Base-by-base conservation (phyloP, 2,329 filamentous ascomycete species). In the Fusarium dimerum region DNA sequence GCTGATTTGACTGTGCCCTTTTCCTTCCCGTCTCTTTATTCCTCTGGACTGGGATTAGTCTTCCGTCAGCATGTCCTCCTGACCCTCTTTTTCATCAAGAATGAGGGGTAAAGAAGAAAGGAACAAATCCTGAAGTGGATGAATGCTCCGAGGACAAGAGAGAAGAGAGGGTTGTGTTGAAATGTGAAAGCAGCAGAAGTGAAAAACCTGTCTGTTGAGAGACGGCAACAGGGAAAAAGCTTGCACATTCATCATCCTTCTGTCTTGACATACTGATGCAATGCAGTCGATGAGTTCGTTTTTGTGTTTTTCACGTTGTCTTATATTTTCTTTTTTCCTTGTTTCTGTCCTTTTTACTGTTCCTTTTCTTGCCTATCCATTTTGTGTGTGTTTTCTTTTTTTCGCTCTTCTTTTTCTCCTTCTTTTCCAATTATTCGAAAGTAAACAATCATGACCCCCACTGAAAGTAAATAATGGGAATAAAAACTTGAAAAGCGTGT, bases 341-440 rank as follows among this genome's bases (percentile, higher is more conserved):
- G n/a, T 12, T 11, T 41, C 16, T 41, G 5, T 41, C 18, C 16
- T 41, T 11, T 26, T 12, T 41, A 26, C 40, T 41, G 9, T n/a
- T 36, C 30, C 29, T 36, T 36, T 15, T 36, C 10, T 36, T 12
- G n/a, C n/a, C n/a, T 15, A 4, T 36, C 9, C 13, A 15, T 11
- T 36, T 50, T 50, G 30, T 38, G 45, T 54, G 59, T 57, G 59
- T 63, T 34, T 40, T 20, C 40, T 44, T 36, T n/a, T 18, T 34
- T 39, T 40, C 61, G 62, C 58, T 32, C 12, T 32, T 7, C 30
- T 7, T 32, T 12, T 32, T 46, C 38, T 30, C 32, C 40, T 36
- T 39, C 36, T 12, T 32, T 12, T 12, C n/a, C n/a, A n/a, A n/a
- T n/a, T 26, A 26, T 4, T 26, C 20, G 20, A 26, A 26, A 26